These are phyloP conservation scores for Coemansia umbellata DNA, from an alignment of 192 early-diverging fungal species.

Conservation along the genomic window DNA sequence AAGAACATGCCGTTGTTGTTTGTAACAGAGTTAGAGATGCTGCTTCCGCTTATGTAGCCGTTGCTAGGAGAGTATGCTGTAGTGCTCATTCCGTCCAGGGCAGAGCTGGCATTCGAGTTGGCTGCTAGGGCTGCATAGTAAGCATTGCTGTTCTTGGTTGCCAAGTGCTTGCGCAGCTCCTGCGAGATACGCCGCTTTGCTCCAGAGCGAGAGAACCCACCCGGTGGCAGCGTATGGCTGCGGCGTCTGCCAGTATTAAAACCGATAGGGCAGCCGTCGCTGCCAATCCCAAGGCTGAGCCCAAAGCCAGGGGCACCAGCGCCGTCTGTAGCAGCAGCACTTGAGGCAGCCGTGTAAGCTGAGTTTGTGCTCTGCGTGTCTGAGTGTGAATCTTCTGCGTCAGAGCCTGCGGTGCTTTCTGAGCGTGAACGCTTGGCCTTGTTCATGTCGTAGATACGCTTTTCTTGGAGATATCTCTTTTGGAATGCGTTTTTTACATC, in stretches of 20 bases:
- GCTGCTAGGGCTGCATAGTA: slow-evolving; percentile 18
- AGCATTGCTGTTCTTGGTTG: slow-evolving; percentile 33
- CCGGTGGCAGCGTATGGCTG: slow-evolving; percentile 45
- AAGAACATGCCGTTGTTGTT: not conserved
- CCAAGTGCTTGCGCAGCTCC: slow-evolving; percentile 49
- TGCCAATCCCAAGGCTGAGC: slow-evolving; percentile 17
- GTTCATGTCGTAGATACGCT: slow-evolving; percentile 51
- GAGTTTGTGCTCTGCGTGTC: slow-evolving; percentile 5
- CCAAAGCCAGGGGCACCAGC: not conserved
- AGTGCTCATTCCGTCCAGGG: not conserved
- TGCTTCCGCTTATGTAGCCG: slow-evolving; percentile 1
- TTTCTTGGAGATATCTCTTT: slow-evolving; percentile 36
- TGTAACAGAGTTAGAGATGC: not conserved
- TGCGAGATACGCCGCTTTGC: slow-evolving; percentile 49
- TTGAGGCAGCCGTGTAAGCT: not conserved
- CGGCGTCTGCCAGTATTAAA: slow-evolving; percentile 42
- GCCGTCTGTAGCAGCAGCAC: not conserved
- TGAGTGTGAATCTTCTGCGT: slow-evolving; percentile 10
- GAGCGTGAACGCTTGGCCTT: slow-evolving; percentile 35
- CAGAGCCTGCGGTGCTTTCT: slow-evolving; percentile 24
- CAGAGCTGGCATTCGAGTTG: not conserved
- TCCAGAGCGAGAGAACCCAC: slow-evolving; percentile 27
- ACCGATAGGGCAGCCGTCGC: slow-evolving; percentile 12
- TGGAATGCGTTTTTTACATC: slow-evolving; percentile 34
- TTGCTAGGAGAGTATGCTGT: not conserved